phyloP scores from a whole-genome alignment of 2,329 filamentous ascomycete genomes.

The Aureobasidium sp. region DNA sequence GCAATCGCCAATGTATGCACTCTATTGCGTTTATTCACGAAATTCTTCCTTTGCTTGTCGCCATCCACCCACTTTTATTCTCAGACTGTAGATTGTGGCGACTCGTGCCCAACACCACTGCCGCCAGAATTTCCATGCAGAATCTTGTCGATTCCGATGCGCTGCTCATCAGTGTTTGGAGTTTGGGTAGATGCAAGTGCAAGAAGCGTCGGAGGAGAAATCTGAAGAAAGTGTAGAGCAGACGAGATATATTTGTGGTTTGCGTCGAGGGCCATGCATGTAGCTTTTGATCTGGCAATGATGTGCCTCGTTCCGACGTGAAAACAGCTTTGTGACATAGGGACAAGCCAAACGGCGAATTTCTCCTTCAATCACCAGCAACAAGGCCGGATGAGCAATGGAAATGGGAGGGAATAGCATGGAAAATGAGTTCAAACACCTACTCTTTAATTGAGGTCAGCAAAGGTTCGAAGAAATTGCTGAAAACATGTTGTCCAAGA shows the following conservation, averaged over 20 bases:
- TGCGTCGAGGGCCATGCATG: too few relatives aligned
- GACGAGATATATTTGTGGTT: too few relatives aligned
- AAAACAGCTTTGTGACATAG: too few relatives aligned
- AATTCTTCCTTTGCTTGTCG: background rate
- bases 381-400: background rate
- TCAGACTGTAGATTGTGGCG: background rate
- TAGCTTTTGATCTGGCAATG: too few relatives aligned
- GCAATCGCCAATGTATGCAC: background rate
- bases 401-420: background rate
- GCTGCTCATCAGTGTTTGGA: too few relatives aligned
- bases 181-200: too few relatives aligned
- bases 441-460: background rate
- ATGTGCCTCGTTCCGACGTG: too few relatives aligned
- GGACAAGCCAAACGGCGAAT: background rate
- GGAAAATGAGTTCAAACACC: background rate
- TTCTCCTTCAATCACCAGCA: background rate
- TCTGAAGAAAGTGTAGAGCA: too few relatives aligned
- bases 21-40: background rate
- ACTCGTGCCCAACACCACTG: background rate
- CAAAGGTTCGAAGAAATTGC: background rate
- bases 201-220: too few relatives aligned
- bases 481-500: background rate
- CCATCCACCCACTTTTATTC: background rate
- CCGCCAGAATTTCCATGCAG: background rate
- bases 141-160: background rate